These are phyloP conservation scores for Cryptosporidium parvum DNA, from an alignment of 169 alveolate genomes.

Conservation along the genomic window DNA sequence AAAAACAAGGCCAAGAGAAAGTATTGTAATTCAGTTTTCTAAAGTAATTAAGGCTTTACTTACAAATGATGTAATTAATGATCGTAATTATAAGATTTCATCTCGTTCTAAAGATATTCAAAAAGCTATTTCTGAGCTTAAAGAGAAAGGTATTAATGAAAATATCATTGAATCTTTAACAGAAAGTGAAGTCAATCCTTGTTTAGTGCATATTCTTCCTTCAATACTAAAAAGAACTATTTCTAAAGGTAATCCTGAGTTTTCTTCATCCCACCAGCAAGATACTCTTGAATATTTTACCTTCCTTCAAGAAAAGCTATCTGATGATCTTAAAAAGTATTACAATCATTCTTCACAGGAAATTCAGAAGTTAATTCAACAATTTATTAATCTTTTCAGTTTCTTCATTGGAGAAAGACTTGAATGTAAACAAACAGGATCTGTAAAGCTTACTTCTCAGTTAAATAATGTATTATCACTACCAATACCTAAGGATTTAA, in stretches of 20 bases:
- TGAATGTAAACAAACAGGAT: slow-evolving; percentile 53
- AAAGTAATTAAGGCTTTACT: slow-evolving; percentile 44
- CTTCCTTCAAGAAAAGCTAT: slow-evolving; percentile 22
- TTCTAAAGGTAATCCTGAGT: slow-evolving; percentile 78
- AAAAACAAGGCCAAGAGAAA: slow-evolving; percentile 8
- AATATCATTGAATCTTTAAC: slow-evolving; percentile 30
- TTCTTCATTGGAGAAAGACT: slow-evolving; percentile 43
- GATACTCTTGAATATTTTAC: slow-evolving; percentile 81
- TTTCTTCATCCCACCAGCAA: slow-evolving; percentile 82
- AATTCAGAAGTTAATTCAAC: not conserved
- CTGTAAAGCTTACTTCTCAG: not conserved
- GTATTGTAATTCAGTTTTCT: slow-evolving; percentile 45
- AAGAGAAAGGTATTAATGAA: slow-evolving; percentile 17
- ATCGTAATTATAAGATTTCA: slow-evolving; percentile 6
- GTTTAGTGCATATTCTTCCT: slow-evolving; percentile 23
- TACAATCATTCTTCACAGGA: not conserved
- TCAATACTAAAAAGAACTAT: slow-evolving; percentile 2
- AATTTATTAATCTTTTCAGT: not conserved
- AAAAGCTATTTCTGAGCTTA: slow-evolving; percentile 3
- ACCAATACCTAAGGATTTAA: slow-evolving; percentile 11
- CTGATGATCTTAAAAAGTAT: slow-evolving; percentile 2
- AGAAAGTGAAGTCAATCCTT: slow-evolving; percentile 1
- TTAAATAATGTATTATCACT: slow-evolving; percentile 17
- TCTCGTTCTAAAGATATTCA: slow-evolving; percentile 3
- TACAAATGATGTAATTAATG: slow-evolving; percentile 33